These are phyloP conservation scores for Porphyrellus sp. DNA, from an alignment of 1,284 basidiomycete genomes.

Conservation along the genomic window DNA sequence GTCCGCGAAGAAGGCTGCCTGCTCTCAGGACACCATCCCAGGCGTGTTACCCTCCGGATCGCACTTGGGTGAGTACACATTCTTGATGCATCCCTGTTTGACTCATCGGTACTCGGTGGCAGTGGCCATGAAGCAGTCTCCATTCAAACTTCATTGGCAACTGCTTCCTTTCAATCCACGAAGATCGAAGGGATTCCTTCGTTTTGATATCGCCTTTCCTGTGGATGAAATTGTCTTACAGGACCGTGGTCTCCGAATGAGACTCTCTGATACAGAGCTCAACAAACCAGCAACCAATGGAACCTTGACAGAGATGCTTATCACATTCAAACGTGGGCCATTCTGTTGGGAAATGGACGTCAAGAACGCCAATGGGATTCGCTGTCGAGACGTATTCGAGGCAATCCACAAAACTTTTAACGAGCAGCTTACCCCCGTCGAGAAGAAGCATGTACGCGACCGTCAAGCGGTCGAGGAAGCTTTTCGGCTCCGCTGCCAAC, in stretches of 20 bases:
- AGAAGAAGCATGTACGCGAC: slow-evolving; percentile 37
- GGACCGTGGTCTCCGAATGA: slow-evolving; percentile 12
- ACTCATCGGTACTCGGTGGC: slow-evolving; percentile 7
- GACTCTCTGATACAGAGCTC: slow-evolving; percentile 30
- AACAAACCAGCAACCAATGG: slow-evolving; percentile 36
- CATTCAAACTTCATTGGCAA: slow-evolving; percentile 40
- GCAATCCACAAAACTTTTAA: slow-evolving; percentile 50
- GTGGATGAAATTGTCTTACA: slow-evolving; percentile 26
- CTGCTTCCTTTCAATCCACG: slow-evolving; percentile 36
- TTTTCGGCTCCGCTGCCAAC: slow-evolving; percentile 46
- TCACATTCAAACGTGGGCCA: slow-evolving; percentile 31
- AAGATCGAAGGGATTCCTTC: slow-evolving; percentile 26
- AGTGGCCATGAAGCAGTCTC: slow-evolving; percentile 30
- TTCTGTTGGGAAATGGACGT: slow-evolving; percentile 46
- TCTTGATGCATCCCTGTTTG: neutral
- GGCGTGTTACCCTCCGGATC: slow-evolving; percentile 22
- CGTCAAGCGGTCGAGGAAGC: slow-evolving; percentile 37
- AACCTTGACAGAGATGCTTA: slow-evolving; percentile 37
- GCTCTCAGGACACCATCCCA: slow-evolving; percentile 28
- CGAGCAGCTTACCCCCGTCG: slow-evolving; percentile 40
- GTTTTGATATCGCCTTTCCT: slow-evolving; percentile 32
- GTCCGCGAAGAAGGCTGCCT: slow-evolving; percentile 22
- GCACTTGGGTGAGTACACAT: slow-evolving; percentile 26
- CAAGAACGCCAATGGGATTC: slow-evolving; percentile 40
- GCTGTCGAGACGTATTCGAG: slow-evolving; percentile 53